These are phyloP conservation scores for Suillus lakei DNA, from an alignment of 768 basidiomycete species.

Conservation along the genomic window DNA sequence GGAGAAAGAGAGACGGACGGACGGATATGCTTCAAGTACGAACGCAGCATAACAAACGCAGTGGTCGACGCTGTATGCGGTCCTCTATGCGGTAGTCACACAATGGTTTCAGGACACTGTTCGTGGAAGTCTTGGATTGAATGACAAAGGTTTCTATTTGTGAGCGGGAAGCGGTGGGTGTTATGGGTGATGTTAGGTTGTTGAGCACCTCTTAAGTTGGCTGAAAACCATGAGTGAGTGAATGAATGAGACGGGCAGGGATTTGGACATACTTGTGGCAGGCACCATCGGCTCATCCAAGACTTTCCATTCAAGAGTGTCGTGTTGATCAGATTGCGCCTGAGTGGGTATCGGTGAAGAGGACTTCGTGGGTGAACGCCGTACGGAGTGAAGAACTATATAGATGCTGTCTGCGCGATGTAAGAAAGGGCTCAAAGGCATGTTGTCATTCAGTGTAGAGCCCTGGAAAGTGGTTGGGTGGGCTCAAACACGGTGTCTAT, in stretches of 20 bases:
- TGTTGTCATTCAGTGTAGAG: conserved; percentile 57
- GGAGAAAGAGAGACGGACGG: no score
- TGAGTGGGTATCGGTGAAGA: conserved; percentile 47
- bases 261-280: conserved; percentile 41
- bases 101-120: conserved; percentile 36
- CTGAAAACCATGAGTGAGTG: conserved; percentile 35
- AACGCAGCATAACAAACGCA: conserved; percentile 51
- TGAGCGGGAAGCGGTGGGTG: conserved; percentile 52
- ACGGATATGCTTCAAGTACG: conserved; percentile 65
- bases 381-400: conserved; percentile 53
- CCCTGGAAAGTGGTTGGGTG: conserved; percentile 55
- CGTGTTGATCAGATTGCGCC: conserved; percentile 44
- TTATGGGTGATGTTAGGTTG: conserved; percentile 44
- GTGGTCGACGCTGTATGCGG: conserved; percentile 57
- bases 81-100: conserved; percentile 67
- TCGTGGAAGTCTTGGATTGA: conserved; percentile 29
- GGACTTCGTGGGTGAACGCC: conserved; percentile 60
- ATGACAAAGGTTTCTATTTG: conserved; percentile 63
- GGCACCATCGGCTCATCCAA: conserved; percentile 49
- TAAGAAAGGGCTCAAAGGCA: conserved; percentile 49
- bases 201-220: conserved; percentile 46
- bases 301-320: conserved; percentile 40
- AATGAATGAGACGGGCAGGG: no score
- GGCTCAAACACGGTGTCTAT: conserved; percentile 49
- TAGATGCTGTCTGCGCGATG: conserved; percentile 20